These are phyloP conservation scores for Yamadazyma kitorensis DNA, from an alignment of 805 yeast species.

Conservation along the genomic window DNA sequence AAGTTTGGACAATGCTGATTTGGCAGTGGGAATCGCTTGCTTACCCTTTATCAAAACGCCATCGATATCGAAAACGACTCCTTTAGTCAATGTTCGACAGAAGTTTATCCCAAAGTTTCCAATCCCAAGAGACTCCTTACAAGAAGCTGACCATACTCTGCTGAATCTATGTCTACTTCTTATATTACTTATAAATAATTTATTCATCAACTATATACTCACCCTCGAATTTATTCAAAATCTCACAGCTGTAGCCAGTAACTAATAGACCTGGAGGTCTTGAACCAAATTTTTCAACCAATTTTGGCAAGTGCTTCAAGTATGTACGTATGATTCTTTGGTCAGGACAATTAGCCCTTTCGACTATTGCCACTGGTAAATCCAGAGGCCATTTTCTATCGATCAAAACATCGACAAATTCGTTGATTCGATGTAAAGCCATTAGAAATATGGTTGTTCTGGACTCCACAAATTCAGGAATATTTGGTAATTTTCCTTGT, in stretches of 20 bases:
- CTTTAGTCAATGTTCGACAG: slow-evolving; percentile 3
- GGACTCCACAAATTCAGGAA: slow-evolving; percentile 69
- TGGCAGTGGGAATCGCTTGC: slow-evolving; percentile 63
- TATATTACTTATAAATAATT: background rate
- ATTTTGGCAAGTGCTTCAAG: slow-evolving; percentile 62
- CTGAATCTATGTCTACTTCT: no score
- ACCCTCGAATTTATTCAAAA: slow-evolving; percentile 2
- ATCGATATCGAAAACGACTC: slow-evolving; percentile 58
- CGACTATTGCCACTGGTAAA: slow-evolving; percentile 82
- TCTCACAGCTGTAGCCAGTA: slow-evolving; percentile 72
- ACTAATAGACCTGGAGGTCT: slow-evolving; percentile 91
- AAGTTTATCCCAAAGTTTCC: background rate
- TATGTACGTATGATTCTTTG: slow-evolving; percentile 80
- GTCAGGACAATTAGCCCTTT: slow-evolving; percentile 91
- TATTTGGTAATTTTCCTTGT: slow-evolving; percentile 72
- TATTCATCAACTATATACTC: slow-evolving; percentile 5
- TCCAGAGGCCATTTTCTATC: slow-evolving; percentile 62
- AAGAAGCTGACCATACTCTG: background rate
- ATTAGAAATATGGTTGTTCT: slow-evolving; percentile 86
- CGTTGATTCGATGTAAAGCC: slow-evolving; percentile 78
- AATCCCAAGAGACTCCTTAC: no score
- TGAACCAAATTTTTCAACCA: slow-evolving; percentile 74
- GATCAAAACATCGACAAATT: slow-evolving; percentile 47
- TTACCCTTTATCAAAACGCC: slow-evolving; percentile 83
- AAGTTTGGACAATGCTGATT: slow-evolving; percentile 54